Base-by-base conservation (phyloP, 805 yeast species). In the Candida boidinii region DNA sequence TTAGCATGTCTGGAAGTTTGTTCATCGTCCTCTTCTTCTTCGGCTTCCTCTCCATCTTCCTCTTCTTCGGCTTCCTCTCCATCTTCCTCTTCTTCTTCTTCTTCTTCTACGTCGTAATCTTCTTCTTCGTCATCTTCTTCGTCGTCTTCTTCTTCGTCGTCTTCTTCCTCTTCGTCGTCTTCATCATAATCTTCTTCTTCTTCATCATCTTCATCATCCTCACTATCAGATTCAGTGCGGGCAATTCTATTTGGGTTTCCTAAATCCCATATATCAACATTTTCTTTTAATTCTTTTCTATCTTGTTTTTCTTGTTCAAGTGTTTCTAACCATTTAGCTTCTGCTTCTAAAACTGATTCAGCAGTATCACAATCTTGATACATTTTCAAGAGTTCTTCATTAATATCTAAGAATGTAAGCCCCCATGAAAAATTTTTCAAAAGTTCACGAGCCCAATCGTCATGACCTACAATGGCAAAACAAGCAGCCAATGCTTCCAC, bases 401-500 rank as follows among this genome's bases (percentile, higher is more conserved):
- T 92, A 35, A 92, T 74, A 33, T 80, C 77, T 45, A 92, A 57
- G 46, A 92, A 92, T 0, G 83, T 78, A n/a, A 73, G 70, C 2
- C 98, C 98, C 95, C 96, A 92, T 1, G 94, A 78, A 49, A 92
- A 92, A 49, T 88, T 76, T 30, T 74, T 67, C 40, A 92, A 58
- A 13, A 90, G 66, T 39, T 73, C 69, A 15, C 68, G 71, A 0
- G 98, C 97, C 94, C 94, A 86, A 42, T 88, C 96, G 28, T 62
- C 61, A 43, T 76, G 88, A 0, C 96, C 97, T 2, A 87, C 90
- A 36, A 92, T 88, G 1, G 95, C 95, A 51, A 92, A 81, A 49
- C 96, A 86, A 0, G 98, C 97, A 2, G 98, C 98, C 25, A 92
- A 61, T 0, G 98, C 98, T 54, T 92, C 98, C 5, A 86, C 98